Base-by-base conservation (phyloP, 2,329 filamentous ascomycete species). In the Aspergillus piperis region DNA sequence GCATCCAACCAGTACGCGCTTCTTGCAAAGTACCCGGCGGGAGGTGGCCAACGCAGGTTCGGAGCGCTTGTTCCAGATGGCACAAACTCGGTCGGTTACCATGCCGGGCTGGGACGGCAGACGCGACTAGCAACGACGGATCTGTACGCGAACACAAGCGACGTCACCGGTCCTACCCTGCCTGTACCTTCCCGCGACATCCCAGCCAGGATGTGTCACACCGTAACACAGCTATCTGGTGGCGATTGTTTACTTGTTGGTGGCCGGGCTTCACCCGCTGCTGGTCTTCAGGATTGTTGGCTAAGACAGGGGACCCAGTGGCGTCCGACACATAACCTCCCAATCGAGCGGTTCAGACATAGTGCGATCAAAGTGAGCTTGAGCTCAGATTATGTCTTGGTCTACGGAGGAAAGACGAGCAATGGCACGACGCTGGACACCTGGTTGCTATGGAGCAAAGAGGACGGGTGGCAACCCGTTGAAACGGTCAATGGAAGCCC, bases 221-320 rank as follows among this genome's bases (percentile, higher is more conserved):
- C 90, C 0, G 80, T 92, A 19, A 93, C 90, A 19, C 81, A 86
- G 52, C 72, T 96, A 5, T 83, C 82, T 1, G 77, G 81, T 36
- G 75, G 77, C 21, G 84, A 84, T 15, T 83, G 83, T 61, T 75
- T 97, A 10, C 79, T 96, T 50, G 83, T 86, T 30, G 93, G 94
- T 23, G 94, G 94, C 5, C 84, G 93, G 61, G 82, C 84, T n/a
- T 94, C 91, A 7, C 92, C 93, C 4, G 82, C 87, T 11, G 83
- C 82, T 30, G 87, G 87, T 1, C 79, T 91, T 44, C 80, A 80
- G 38, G 90, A 95, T 73, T 92, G 90, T 67, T 97, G 91, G 91
- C 67, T 92, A 1, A 86, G 88, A 64, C 81, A 84, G 55, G 83
- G 83, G 54, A 81, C 81, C 30, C 73, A 69, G 13, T 96, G 92